A percentile compares a stretch with the other conserved stretches of the same genome.
Evolutionary conservation across 176 grass and related monocot species (phyloP).

Genomic region (Eleusine coracana): DNA sequence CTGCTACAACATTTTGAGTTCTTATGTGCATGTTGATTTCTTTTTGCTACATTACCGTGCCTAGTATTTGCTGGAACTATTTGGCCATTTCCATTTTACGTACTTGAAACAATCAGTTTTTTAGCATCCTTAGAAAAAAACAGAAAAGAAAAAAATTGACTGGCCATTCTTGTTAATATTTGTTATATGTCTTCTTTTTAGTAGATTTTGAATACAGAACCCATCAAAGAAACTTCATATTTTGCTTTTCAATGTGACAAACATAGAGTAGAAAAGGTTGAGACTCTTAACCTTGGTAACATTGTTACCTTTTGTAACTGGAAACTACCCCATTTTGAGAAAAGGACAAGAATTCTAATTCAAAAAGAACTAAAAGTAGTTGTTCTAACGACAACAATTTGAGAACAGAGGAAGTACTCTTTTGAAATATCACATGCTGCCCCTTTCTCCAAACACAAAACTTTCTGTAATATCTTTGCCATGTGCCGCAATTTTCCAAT

Average conservation of each 20-base stretch:
- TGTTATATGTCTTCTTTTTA: no score
- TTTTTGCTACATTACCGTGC: neutral
- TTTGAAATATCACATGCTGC: neutral
- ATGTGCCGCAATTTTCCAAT: neutral
- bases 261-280: neutral
- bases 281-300: neutral
- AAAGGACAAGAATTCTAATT: no score
- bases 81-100: slow-evolving; percentile 17
- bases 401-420: neutral
- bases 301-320: neutral
- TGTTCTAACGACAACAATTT: no score
- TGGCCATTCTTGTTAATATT: neutral
- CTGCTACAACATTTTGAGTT: slow-evolving; percentile 6
- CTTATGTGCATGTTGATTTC: neutral
- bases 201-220: slow-evolving; percentile 6
- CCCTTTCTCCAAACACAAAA: neutral
- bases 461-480: neutral
- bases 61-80: slow-evolving; percentile 10
- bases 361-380: no score
- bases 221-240: slow-evolving; percentile 10
- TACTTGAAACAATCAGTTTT: slow-evolving; percentile 11
- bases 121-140: neutral
- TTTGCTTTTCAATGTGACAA: slow-evolving; percentile 10
- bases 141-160: neutral
- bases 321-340: neutral